Evolutionary conservation across 169 alveolate genomes (phyloP).

Genomic region (Babesia ovis): DNA sequence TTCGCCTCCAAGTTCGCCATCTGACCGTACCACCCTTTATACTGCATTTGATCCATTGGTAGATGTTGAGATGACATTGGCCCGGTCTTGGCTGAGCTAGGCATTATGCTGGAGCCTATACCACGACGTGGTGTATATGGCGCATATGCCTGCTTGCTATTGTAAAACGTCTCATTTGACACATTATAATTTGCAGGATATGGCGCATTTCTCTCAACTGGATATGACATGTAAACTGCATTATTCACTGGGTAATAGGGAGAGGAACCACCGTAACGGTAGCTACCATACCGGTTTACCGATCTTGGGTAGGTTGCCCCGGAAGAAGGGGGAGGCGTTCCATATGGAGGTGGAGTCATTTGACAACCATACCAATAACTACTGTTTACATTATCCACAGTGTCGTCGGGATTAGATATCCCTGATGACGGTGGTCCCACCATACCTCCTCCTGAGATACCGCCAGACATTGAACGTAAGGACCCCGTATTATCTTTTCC

Average conservation of each 20-base stretch:
- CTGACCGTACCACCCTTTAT: conserved; percentile 6
- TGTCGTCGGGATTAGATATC: neutral
- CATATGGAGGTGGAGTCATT: neutral
- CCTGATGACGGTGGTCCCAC: neutral
- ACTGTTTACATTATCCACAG: neutral
- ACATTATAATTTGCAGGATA: neutral
- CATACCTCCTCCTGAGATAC: conserved; percentile 8
- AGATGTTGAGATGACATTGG: neutral
- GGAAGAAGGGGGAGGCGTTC: neutral
- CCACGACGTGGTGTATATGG: conserved; percentile 6
- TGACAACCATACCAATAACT: conserved; percentile 18
- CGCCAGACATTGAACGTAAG: conserved; percentile 1
- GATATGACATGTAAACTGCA: neutral
- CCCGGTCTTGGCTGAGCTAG: neutral
- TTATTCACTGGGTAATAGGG: neutral
- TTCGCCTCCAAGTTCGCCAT: neutral
- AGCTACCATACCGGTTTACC: neutral
- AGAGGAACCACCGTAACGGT: neutral
- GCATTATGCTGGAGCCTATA: neutral
- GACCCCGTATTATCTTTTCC: neutral
- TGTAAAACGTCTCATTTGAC: neutral
- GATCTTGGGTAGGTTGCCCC: neutral
- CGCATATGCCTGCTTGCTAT: neutral
- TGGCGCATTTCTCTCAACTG: neutral
- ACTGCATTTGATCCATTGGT: conserved; percentile 1